phyloP scores from a whole-genome alignment of 2,329 filamentous ascomycete genomes.

The Paracoccidioides lutzii region DNA sequence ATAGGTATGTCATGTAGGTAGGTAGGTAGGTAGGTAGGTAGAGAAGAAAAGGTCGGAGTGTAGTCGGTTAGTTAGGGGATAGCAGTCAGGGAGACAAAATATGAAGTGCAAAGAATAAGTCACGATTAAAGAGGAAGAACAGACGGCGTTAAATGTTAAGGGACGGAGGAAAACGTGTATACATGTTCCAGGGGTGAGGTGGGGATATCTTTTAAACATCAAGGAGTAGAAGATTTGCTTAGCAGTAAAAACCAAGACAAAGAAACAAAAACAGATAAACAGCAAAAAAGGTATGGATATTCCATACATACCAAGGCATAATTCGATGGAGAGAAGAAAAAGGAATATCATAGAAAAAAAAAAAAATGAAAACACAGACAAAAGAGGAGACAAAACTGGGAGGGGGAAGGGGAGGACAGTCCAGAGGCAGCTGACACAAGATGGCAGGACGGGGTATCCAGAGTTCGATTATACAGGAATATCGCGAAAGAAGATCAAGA shows the following conservation, averaged over 20 bases:
- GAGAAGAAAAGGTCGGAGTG: background rate
- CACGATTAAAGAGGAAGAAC: background rate
- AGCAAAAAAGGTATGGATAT: background rate
- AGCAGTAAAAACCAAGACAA: background rate
- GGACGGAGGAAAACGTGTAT: background rate
- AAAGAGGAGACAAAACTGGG: background rate
- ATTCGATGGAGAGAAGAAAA: background rate
- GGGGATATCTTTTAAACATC: constrained; percentile 1
- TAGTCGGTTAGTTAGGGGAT: too few relatives aligned
- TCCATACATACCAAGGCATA: background rate
- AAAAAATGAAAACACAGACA: background rate
- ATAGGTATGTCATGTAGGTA: background rate
- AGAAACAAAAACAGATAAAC: background rate
- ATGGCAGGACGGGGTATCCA: background rate
- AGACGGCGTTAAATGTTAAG: background rate
- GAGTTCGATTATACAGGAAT: background rate
- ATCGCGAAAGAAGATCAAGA: background rate
- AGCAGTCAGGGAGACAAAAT: background rate
- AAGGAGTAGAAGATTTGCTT: background rate
- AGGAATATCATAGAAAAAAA: background rate
- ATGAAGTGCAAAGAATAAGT: background rate
- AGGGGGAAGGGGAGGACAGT: too few relatives aligned
- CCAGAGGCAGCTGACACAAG: background rate
- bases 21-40: background rate
- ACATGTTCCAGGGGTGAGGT: background rate